Conservation (phyloP, 345 rosid genomes). For the Cardamine chenopodiifolia region DNA sequence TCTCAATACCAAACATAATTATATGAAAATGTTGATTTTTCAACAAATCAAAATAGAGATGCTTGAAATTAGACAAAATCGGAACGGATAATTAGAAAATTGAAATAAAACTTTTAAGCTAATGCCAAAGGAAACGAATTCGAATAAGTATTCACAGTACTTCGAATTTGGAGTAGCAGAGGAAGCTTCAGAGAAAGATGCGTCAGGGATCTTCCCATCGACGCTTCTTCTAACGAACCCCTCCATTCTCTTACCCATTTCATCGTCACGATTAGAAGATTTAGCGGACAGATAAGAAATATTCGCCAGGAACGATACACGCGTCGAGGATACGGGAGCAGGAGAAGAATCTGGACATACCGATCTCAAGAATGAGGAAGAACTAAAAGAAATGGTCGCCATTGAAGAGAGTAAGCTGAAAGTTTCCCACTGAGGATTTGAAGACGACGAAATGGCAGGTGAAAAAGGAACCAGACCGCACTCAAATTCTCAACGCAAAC, state of each 20-base stretch:
- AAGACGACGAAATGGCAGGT: conserved; percentile 9
- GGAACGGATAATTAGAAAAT: not conserved
- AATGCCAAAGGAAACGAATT: not conserved
- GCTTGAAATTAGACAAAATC: not conserved
- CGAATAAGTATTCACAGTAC: conserved; percentile 34
- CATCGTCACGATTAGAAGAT: conserved; percentile 11
- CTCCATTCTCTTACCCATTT: conserved; percentile 30
- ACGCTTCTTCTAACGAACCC: conserved; percentile 44
- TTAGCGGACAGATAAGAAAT: conserved; percentile 8
- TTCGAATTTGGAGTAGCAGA: conserved; percentile 36
- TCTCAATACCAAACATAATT: not conserved
- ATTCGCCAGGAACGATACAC: conserved; percentile 35
- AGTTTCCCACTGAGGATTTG: conserved; percentile 13
- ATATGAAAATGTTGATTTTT: conserved; percentile 2
- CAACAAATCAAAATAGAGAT: not conserved
- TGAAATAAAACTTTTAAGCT: not conserved
- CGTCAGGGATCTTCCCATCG: conserved; percentile 41
- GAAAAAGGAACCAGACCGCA: not conserved
- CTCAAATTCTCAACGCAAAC: not conserved
- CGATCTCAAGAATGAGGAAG: conserved; percentile 28
- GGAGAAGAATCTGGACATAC: conserved; percentile 30
- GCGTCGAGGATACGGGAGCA: conserved; percentile 23
- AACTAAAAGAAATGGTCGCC: conserved; percentile 45
- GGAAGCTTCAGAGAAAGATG: conserved; percentile 41
- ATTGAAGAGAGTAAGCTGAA: conserved; percentile 26